phyloP scores from a whole-genome alignment of 768 basidiomycete species.

The Tulasnella sp. region DNA sequence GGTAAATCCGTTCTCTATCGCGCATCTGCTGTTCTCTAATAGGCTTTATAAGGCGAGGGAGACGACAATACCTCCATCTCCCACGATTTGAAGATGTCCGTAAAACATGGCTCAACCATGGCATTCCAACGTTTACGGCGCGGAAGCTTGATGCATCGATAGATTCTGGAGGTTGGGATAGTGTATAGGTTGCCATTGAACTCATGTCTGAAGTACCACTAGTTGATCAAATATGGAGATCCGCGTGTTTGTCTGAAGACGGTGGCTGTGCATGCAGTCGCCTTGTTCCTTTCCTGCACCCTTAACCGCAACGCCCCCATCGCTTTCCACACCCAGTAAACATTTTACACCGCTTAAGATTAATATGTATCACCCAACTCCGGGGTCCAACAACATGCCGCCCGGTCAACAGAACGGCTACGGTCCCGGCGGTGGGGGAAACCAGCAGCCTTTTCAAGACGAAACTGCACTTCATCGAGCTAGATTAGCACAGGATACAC shows the following conservation, averaged over 20 bases:
- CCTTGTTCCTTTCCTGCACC: background rate
- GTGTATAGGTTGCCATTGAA: constrained; percentile 34
- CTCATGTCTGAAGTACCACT: background rate
- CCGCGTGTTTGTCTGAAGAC: background rate
- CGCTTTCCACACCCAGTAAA: background rate
- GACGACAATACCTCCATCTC: constrained; percentile 75
- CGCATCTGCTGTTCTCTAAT: background rate
- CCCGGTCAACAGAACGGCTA: background rate
- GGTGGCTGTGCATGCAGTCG: background rate
- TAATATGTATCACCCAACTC: background rate
- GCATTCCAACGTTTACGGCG: constrained; percentile 81
- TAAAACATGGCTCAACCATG: constrained; percentile 81
- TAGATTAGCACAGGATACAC: background rate
- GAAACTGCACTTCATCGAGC: background rate
- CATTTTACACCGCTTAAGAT: background rate
- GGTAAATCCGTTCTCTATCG: constrained; percentile 34
- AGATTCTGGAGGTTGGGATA: constrained; percentile 92
- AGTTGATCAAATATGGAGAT: background rate
- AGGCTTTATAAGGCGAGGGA: constrained; percentile 50
- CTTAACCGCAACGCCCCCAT: background rate
- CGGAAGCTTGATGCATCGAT: constrained; percentile 77
- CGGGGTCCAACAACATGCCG: background rate
- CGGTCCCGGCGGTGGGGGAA: background rate
- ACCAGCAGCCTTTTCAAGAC: background rate
- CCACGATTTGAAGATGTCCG: constrained; percentile 86